phyloP scores from a whole-genome alignment of 352 stramenopile species.

The Globisporangium acanthophoron region DNA sequence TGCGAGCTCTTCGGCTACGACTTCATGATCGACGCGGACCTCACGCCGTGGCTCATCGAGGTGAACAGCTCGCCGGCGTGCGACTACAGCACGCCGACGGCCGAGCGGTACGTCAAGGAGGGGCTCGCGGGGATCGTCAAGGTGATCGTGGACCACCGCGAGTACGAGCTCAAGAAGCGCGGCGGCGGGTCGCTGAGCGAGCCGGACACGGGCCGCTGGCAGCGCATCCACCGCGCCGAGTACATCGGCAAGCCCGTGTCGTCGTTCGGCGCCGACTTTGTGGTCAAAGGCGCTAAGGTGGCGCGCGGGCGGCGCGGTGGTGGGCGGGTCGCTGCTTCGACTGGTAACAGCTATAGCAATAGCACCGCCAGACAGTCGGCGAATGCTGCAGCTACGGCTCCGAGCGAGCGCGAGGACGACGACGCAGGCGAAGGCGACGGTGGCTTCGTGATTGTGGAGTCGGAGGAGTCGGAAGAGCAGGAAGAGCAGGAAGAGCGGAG shows the following conservation, averaged over 20 bases:
- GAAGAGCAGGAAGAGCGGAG: neutral
- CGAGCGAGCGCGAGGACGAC: neutral
- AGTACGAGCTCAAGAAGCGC: conserved; percentile 53
- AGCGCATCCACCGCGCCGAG: conserved; percentile 55
- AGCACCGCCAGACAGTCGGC: neutral
- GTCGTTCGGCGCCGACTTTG: conserved; percentile 63
- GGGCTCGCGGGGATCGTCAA: conserved; percentile 83
- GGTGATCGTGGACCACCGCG: conserved; percentile 84
- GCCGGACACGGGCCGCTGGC: conserved; percentile 58
- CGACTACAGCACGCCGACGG: conserved; percentile 91
- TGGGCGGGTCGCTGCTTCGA: neutral
- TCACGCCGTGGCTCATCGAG: conserved; percentile 89
- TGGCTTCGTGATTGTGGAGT: neutral
- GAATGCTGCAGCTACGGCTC: neutral
- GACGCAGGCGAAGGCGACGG: neutral
- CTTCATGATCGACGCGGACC: conserved; percentile 90
- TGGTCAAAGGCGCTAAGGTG: conserved; percentile 55
- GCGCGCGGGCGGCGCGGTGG: conserved; percentile 16
- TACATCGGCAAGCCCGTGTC: conserved; percentile 60
- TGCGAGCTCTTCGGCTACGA: conserved; percentile 94
- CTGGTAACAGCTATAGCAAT: neutral
- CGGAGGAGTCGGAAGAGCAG: neutral
- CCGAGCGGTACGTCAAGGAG: conserved; percentile 83
- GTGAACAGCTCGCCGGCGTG: conserved; percentile 92
- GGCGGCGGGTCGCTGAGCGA: conserved; percentile 19